phyloP scores from a whole-genome alignment of 83 land plant species.

The Larix sibirica region DNA sequence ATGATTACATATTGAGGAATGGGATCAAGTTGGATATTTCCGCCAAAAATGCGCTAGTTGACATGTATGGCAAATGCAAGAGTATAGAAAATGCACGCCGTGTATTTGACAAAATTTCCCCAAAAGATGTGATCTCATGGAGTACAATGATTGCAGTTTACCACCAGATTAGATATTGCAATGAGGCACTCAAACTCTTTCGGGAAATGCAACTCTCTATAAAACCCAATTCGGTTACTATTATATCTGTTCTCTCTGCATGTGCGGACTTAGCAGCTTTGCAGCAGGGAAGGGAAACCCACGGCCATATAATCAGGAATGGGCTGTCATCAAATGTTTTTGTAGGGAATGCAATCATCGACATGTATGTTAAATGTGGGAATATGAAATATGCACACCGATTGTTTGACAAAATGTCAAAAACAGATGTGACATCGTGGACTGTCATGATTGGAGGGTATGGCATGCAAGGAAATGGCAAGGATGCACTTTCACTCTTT shows the following conservation, averaged over 20 bases:
- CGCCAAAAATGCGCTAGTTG: slow-evolving; percentile 18
- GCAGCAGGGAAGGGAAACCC: slow-evolving; percentile 2
- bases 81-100: slow-evolving; percentile 2
- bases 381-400: background rate
- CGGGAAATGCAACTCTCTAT: background rate
- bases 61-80: slow-evolving; percentile 15
- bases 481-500: no score
- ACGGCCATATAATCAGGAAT: background rate
- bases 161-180: background rate
- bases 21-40: slow-evolving; percentile 21
- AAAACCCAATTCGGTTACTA: background rate
- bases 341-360: slow-evolving; percentile 4
- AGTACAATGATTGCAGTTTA: slow-evolving; percentile 3
- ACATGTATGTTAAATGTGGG: slow-evolving; percentile 9
- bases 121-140: slow-evolving; percentile 9
- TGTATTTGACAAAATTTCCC: background rate
- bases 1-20: slow-evolving; percentile 27
- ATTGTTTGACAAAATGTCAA: background rate
- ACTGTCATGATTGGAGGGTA: slow-evolving; percentile 51
- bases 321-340: slow-evolving; percentile 1
- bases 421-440: slow-evolving; percentile 16
- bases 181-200: slow-evolving; percentile 9
- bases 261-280: background rate
- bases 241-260: background rate
- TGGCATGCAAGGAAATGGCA: slow-evolving; percentile 26